Evolutionary conservation across 225 moss, liverwort and hornwort species (phyloP).

Genomic region (Anthoceros angustus): DNA sequence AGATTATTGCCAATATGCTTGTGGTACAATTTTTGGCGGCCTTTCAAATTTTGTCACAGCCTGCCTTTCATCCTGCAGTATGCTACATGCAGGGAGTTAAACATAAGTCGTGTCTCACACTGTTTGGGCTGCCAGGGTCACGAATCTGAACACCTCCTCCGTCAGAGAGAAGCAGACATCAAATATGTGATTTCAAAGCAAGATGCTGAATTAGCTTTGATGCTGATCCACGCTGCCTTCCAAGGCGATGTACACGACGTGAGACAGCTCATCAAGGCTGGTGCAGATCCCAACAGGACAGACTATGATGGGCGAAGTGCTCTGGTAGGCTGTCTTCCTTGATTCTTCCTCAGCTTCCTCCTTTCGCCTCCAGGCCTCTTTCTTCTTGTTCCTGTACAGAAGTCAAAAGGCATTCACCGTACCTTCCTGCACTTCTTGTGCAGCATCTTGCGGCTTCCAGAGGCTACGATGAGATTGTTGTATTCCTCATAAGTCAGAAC

Average conservation of each 20-base stretch:
- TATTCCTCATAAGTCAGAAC: conserved; percentile 23
- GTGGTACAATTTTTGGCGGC: conserved; percentile 22
- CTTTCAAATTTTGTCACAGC: neutral
- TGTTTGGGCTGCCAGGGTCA: conserved; percentile 13
- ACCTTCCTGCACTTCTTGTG: neutral
- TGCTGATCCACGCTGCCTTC: conserved; percentile 32
- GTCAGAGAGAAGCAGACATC: conserved; percentile 27
- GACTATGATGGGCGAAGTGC: conserved; percentile 37
- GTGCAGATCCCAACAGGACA: conserved; percentile 17
- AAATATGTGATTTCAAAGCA: conserved; percentile 29
- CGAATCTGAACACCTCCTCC: conserved; percentile 16
- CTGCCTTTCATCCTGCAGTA: too few relatives aligned
- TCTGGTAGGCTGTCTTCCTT: conserved; percentile 10
- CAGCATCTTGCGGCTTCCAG: conserved; percentile 39
- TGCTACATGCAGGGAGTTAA: too few relatives aligned
- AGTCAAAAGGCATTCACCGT: neutral
- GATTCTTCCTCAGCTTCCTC: neutral
- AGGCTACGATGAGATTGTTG: conserved; percentile 24
- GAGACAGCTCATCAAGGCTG: conserved; percentile 28
- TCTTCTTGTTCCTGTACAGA: neutral
- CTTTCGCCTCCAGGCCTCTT: neutral
- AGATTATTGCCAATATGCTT: conserved; percentile 69
- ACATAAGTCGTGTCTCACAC: neutral
- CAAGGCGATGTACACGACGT: conserved; percentile 28
- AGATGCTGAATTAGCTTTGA: conserved; percentile 26